phyloP scores from a whole-genome alignment of 225 moss, liverwort and hornwort genomes.

The Climacium dendroides region DNA sequence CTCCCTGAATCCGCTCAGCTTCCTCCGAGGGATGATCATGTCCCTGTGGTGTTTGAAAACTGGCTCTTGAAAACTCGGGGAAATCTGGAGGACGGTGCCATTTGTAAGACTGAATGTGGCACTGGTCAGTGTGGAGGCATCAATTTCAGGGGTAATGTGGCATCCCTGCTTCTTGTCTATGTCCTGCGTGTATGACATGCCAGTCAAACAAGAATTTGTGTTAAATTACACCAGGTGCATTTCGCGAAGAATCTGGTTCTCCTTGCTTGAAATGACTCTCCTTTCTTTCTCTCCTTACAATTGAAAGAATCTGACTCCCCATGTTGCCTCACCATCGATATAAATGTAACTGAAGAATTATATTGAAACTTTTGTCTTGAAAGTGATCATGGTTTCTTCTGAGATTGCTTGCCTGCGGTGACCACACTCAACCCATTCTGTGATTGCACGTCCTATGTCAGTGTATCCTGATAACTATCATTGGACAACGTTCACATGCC shows the following conservation, averaged over 20 bases:
- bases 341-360: neutral
- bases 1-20: slow-evolving; percentile 29
- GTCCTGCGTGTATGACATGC: neutral
- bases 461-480: neutral
- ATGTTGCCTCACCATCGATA: neutral
- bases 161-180: neutral
- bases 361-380: neutral
- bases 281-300: neutral
- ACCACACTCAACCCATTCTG: neutral
- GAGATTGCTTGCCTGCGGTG: neutral
- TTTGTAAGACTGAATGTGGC: slow-evolving; percentile 18
- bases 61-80: neutral
- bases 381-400: neutral
- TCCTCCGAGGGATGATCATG: neutral
- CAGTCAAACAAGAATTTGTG: neutral
- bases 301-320: neutral
- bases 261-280: neutral
- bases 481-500: neutral
- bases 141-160: neutral
- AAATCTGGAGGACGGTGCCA: slow-evolving; percentile 13
- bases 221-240: neutral
- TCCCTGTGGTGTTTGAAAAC: slow-evolving; percentile 3
- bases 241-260: neutral
- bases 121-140: neutral
- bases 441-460: neutral